Evolutionary conservation across 805 yeast genomes (phyloP), one percentile per base, ranked within the genome.

Genomic region (Lipomyces spencermartinsiae): DNA sequence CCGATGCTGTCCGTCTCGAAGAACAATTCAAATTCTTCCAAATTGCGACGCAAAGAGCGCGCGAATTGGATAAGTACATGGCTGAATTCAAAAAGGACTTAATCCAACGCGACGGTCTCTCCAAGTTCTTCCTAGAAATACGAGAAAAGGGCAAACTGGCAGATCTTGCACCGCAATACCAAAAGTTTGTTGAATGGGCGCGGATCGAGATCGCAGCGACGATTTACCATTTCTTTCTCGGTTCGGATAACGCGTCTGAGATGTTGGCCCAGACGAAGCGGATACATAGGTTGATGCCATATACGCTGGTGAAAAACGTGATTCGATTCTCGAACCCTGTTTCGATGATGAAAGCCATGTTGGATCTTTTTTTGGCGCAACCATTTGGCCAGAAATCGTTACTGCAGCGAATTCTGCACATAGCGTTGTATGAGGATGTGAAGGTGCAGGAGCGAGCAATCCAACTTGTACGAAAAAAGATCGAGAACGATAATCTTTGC

Each of bases 281-380:
- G 66, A 79, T 95, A 53, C 97, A 94, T 79, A 80, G 83, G 39
- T 75, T 92, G 67, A 86, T 94, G 80, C 99, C 98, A 0, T 95
- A 94, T 77, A 80, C 84, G 1, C 76, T 94, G 46, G 86, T 93
- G 77, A 88, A 88, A 56, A 91, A 91, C 25, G 89, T 94, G 29
- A 78, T 95, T 75, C 85, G 87, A 74, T 87, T 89, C 68, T 92
- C 98, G 0, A 94, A 94, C 75, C 98, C 99, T 1, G 86, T 93
- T 79, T 86, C 89, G 55, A 87, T 94, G 34, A 87, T 92, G 80
- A 90, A 93, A 69, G 86, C 89, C 29, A 80, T 94, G 76, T 85
- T 93, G 46, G 97, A 92, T 74, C 77, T 94, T 67, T 87, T 94
- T 72, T 86, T 95, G 81, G 91, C 90, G n/a, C 91, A 87, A 72